Evolutionary conservation across 2,329 filamentous ascomycete species (phyloP).

Genomic region (Tympanopsis confertula): DNA sequence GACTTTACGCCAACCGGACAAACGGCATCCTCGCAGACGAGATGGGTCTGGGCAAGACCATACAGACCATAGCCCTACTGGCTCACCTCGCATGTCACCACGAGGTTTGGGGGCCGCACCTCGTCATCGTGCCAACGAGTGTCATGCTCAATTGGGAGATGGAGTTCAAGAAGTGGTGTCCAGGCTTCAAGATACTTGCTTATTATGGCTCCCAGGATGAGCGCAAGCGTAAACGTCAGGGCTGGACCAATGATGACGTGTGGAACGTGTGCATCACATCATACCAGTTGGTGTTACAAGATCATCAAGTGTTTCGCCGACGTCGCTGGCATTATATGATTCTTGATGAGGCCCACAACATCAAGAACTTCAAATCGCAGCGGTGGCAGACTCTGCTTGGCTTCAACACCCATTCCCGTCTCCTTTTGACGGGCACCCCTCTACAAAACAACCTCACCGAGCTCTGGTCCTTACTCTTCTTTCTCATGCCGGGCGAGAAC

Average conservation of each 20-base stretch:
- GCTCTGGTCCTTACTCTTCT: slow-evolving; percentile 92
- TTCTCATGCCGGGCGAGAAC: slow-evolving; percentile 84
- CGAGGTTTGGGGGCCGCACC: slow-evolving; percentile 87
- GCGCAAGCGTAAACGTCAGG: slow-evolving; percentile 76
- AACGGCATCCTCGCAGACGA: slow-evolving; percentile 96
- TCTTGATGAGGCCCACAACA: slow-evolving; percentile 95
- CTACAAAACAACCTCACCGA: slow-evolving; percentile 95
- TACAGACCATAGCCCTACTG: slow-evolving; percentile 88
- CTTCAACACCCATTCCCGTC: slow-evolving; percentile 78
- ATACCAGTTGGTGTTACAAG: slow-evolving; percentile 89
- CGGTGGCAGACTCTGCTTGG: slow-evolving; percentile 90
- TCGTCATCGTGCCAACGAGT: slow-evolving; percentile 92
- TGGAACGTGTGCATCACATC: slow-evolving; percentile 98
- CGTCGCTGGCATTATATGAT: slow-evolving; percentile 97
- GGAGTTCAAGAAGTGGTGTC: slow-evolving; percentile 99
- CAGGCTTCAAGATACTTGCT: slow-evolving; percentile 92
- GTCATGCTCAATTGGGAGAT: slow-evolving; percentile 99
- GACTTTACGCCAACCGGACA: slow-evolving; percentile 80
- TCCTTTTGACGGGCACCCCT: slow-evolving; percentile 86
- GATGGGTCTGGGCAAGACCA: slow-evolving; percentile 97
- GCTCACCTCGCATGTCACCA: slow-evolving; percentile 85
- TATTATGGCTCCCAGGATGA: slow-evolving; percentile 95
- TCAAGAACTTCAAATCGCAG: slow-evolving; percentile 98
- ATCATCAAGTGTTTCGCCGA: slow-evolving; percentile 85
- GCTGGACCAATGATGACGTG: slow-evolving; percentile 84